Evolutionary conservation across 2,329 filamentous ascomycete species (phyloP).

Genomic region (Trematosphaeria pertusa): DNA sequence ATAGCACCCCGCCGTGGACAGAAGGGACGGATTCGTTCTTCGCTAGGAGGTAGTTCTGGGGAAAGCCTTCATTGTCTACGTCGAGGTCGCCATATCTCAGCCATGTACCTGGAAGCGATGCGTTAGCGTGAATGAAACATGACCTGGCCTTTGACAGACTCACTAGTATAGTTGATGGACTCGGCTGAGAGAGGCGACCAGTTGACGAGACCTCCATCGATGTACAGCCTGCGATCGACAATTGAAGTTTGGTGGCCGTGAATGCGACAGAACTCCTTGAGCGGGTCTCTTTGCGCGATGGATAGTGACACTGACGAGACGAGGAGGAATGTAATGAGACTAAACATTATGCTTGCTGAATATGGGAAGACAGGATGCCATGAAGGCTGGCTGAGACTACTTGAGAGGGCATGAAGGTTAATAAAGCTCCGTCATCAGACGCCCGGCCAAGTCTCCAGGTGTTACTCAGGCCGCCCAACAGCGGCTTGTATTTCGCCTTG

Average conservation of each 20-base stretch:
- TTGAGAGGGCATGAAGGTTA: too few species aligned
- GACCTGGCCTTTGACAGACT: background rate
- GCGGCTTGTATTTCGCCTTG: too few species aligned
- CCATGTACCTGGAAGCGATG: constrained; percentile 51
- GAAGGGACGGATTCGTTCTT: constrained; percentile 64
- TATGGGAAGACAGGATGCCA: too few species aligned
- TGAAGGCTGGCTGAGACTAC: too few species aligned
- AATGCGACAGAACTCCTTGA: constrained; percentile 25
- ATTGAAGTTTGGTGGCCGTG: constrained; percentile 64
- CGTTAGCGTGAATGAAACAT: background rate
- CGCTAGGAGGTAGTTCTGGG: constrained; percentile 59
- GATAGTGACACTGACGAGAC: background rate
- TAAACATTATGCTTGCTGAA: background rate
- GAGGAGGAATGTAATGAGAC: background rate
- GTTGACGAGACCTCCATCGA: constrained; percentile 51
- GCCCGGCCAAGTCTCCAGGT: too few species aligned
- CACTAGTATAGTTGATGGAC: constrained; percentile 24
- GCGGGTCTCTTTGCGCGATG: constrained; percentile 17
- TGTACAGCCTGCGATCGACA: constrained; percentile 63
- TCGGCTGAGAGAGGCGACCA: constrained; percentile 15
- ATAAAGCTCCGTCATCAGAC: too few species aligned
- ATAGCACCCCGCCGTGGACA: constrained; percentile 56
- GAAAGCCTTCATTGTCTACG: constrained; percentile 47
- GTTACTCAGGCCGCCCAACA: too few species aligned
- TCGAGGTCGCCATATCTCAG: constrained; percentile 62